Percentiles rank a stretch among this genome's conserved stretches.
Evolutionary conservation across 2,329 filamentous ascomycete genomes (phyloP).

Genomic region (Immersiporthe knoxdaviesiana): DNA sequence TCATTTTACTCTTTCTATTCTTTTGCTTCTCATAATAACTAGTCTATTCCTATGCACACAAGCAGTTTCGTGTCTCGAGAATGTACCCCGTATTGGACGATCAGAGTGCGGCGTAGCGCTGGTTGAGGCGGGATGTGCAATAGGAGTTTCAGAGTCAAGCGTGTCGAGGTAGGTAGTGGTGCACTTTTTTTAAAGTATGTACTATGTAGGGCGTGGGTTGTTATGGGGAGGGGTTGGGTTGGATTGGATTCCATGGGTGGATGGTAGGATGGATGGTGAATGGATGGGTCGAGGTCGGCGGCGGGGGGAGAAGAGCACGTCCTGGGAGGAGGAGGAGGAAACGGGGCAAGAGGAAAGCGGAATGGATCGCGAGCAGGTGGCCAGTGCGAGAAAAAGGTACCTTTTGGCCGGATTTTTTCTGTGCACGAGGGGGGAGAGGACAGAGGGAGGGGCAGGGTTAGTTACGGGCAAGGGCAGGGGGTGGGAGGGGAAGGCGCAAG

Average conservation of each 20-base stretch:
- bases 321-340: constrained; percentile 6
- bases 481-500: not conserved
- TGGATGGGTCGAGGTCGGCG: not conserved
- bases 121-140: constrained; percentile 12
- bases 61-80: not conserved
- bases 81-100: not conserved
- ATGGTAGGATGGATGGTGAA: not conserved
- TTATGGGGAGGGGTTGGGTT: not conserved
- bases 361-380: constrained; percentile 24
- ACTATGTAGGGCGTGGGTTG: constrained; percentile 10
- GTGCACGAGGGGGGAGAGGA: not conserved
- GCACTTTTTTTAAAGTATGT: too few relatives aligned
- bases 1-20: too few relatives aligned
- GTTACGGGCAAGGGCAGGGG: not conserved
- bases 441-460: not conserved
- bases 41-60: not conserved
- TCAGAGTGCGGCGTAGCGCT: constrained; percentile 2
- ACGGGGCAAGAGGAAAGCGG: constrained; percentile 26
- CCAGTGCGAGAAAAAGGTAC: constrained; percentile 13
- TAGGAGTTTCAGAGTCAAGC: constrained; percentile 16
- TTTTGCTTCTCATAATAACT: not conserved
- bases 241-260: constrained; percentile 8
- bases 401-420: constrained; percentile 3
- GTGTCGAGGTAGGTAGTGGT: too few relatives aligned
- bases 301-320: not conserved